Evolutionary conservation across 1,284 basidiomycete genomes (phyloP).

Genomic region (Fomitopsis palustris): DNA sequence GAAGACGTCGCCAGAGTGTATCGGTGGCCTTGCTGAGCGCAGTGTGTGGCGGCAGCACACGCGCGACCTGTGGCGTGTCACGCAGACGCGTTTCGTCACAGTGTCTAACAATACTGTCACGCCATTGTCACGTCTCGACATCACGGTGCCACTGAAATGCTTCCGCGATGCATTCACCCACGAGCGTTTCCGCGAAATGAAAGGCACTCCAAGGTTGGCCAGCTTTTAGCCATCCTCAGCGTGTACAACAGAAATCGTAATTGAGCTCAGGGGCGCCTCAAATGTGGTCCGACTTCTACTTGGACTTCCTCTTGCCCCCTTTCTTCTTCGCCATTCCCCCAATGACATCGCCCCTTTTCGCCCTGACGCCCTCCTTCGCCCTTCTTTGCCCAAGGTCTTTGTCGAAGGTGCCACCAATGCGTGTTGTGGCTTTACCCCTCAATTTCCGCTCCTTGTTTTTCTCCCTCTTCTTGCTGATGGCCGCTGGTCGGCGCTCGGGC

Average conservation of each 20-base stretch:
- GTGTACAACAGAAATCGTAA: background rate
- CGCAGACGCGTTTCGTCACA: constrained; percentile 2
- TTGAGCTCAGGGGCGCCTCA: background rate
- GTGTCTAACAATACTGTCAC: background rate
- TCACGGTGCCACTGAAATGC: background rate
- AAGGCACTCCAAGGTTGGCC: too few relatives aligned
- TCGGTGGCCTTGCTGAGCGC: background rate
- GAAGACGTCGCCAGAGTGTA: background rate
- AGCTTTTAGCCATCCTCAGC: background rate
- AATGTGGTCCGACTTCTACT: constrained; percentile 9
- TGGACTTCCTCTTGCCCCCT: constrained; percentile 37
- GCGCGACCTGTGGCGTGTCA: background rate
- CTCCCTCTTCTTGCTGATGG: constrained; percentile 19
- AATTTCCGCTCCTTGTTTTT: constrained; percentile 20
- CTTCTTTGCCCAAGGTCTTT: constrained; percentile 31
- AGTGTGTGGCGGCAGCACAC: background rate
- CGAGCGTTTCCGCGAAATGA: background rate
- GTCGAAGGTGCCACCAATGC: constrained; percentile 26
- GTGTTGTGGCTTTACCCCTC: constrained; percentile 13
- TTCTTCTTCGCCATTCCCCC: constrained; percentile 52
- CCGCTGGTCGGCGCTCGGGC: constrained; percentile 21
- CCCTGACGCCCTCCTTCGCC: constrained; percentile 32
- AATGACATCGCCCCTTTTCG: constrained; percentile 35
- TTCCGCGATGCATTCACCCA: background rate
- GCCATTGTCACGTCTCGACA: background rate